Base-by-base conservation (phyloP, 1,139 yeast genomes). In the Diutina mesorugosa region DNA sequence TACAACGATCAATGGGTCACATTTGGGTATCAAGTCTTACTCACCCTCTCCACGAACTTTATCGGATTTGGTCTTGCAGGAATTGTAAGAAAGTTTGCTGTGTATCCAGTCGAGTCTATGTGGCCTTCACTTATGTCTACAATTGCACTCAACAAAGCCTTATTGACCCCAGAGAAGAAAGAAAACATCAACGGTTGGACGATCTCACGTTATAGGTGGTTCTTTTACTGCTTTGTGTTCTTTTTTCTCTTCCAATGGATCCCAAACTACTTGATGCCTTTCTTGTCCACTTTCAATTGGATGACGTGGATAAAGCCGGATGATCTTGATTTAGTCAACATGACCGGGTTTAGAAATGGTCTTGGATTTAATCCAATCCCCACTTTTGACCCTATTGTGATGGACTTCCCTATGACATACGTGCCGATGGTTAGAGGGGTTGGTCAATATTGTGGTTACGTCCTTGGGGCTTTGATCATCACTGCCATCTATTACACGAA, bases 301-400 rank as follows among this genome's bases (percentile, higher is more conserved):
- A 75, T 79, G 65, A 77, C 83, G 4, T 84, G 88, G 88, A 81
- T 83, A 55, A 69, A 73, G 4, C 87, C 87, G 16, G 61, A 73
- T 45, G 82, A 80, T 64, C 71, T 78, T 60, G 74, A 76, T 57
- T 66, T 84, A 55, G 85, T 83, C 6, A 70, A 72, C 9, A 70
- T 84, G 48, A 80, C 84, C 2, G 89, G 89, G 3, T 66, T 75
- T 4, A 62, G 64, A 14, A 58, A 64, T 28, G 87, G 87, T 18
- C 64, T 82, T 12, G 87, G 87, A 0, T 61, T 81, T 56, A 81
- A 81, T 62, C 87, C 87, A n/a, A 62, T 77, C 56, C 66, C 83
- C 0, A 62, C 80, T 58, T 78, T 81, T 62, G 85, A 78, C 63
- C 80, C 82, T 81, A 78, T 77, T 61, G 57, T 64, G n/a, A 57